Base-by-base conservation (phyloP, 345 rosid species). In the Gynandropsis gynandra region DNA sequence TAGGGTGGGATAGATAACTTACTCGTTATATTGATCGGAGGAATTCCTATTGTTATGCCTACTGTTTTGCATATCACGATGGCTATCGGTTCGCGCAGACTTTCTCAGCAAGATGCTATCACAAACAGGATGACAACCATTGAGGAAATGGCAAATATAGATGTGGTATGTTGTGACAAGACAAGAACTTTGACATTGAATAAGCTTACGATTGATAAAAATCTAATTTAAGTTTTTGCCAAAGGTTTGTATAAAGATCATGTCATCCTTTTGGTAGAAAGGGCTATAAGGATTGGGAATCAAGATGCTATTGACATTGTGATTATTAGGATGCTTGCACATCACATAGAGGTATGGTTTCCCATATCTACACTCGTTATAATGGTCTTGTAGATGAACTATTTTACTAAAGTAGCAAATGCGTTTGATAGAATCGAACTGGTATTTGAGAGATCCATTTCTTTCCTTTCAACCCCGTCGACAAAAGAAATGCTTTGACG, bases 121-220 rank as follows among this genome's bases (percentile, higher is more conserved):
- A 89, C 95, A 14, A 89, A 86, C 79, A 81, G 95, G 68, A 89
- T 86, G 95, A 89, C 97, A 16, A 94, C 97, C 54, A 86, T 86
- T 29, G 95, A 89, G 59, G 97, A 86, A 67, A 81, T 89, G 93
- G 97, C 95, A 0, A 88, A 88, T 42, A 89, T 89, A 94, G 97
- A 89, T 74, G 95, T 89, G 42, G 74, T 89, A 0, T 89, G 90
- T 72, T 72, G 95, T 65, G 97, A 89, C 67, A 89, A 89, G 68
- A 89, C 97, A 7, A 94, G 97, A 4, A 86, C 94, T 53, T 61
- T 89, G 9, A 89, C 94, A 21, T 58, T 89, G 54, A 89, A 89
- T 67, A 89, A 78, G 76, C 84, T 89, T 37, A 62, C 62, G 12
- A 96, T 89, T 42, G 97, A 89, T 67, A 80, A 52, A 58, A 78